phyloP scores from a whole-genome alignment of 306 rosid species.

The Prunus mira region DNA sequence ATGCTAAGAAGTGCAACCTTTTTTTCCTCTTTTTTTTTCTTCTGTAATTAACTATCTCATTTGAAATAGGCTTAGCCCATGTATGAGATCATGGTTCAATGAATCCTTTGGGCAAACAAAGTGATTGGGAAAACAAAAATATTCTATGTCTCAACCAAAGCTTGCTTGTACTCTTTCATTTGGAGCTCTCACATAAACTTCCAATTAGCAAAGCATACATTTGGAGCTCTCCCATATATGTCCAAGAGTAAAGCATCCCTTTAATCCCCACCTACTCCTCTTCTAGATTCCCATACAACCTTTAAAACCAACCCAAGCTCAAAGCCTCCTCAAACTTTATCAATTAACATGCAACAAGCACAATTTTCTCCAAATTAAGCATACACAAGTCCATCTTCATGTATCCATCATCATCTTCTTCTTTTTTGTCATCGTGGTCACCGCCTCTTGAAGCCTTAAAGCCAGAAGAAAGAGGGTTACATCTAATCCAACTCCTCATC shows the following conservation, averaged over 20 bases:
- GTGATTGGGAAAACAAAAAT: not conserved
- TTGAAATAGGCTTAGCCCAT: too few species aligned
- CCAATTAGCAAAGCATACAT: not conserved
- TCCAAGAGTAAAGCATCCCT: slow-evolving; percentile 20
- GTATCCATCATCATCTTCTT: not conserved
- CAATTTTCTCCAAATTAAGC: not conserved
- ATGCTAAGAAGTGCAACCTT: too few species aligned
- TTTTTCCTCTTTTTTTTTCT: too few species aligned
- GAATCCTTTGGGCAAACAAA: too few species aligned
- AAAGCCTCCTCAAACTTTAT: not conserved
- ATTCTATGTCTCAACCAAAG: not conserved
- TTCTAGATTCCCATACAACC: not conserved
- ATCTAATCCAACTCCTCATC: slow-evolving; percentile 23
- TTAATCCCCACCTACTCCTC: not conserved
- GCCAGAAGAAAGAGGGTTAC: slow-evolving; percentile 19
- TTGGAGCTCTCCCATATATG: not conserved
- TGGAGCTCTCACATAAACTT: too few species aligned
- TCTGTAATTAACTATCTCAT: too few species aligned
- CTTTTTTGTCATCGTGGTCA: not conserved
- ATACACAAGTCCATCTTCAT: not conserved
- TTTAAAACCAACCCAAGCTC: not conserved
- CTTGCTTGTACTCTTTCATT: slow-evolving; percentile 5
- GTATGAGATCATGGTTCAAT: too few species aligned
- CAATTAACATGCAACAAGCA: not conserved
- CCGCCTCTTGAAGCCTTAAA: not conserved